A percentile compares a stretch with the other conserved stretches of the same genome.
Evolutionary conservation across 768 basidiomycete species (phyloP).

Genomic region (Auricularia heimuer): DNA sequence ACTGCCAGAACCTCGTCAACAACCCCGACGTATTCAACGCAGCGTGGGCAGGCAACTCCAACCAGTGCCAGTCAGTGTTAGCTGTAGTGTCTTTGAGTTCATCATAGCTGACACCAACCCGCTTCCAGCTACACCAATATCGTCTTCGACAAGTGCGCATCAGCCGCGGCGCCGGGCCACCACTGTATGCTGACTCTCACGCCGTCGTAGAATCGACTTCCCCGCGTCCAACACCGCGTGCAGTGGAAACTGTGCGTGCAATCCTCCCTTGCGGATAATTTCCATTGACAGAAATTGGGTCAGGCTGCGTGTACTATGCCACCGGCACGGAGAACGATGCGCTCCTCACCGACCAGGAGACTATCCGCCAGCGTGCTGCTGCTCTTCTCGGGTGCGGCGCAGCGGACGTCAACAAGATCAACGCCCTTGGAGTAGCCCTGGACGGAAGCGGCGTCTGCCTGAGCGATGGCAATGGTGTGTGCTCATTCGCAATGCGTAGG

Average conservation of each 20-base stretch:
- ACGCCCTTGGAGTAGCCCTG: not conserved
- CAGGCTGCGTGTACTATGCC: not conserved
- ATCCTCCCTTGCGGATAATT: not conserved
- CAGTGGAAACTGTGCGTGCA: not conserved
- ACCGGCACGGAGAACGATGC: not conserved
- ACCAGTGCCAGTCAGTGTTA: not conserved
- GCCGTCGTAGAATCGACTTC: not conserved
- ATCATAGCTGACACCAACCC: not conserved
- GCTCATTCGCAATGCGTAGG: not conserved
- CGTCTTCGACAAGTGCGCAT: not conserved
- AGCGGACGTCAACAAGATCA: not conserved
- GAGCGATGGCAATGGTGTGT: not conserved
- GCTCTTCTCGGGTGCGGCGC: not conserved
- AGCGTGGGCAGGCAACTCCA: not conserved
- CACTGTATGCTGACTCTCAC: too few species aligned
- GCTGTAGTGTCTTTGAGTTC: not conserved
- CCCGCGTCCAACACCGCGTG: not conserved
- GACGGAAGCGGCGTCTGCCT: not conserved
- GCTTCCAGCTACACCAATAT: not conserved
- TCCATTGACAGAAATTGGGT: too few species aligned
- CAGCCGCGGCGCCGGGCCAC: too few species aligned
- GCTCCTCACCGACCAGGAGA: not conserved
- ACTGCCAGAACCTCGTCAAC: not conserved
- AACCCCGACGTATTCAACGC: not conserved
- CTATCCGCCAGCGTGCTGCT: not conserved